Base-by-base conservation (phyloP, 208 protist genomes). In the Acanthamoeba divionensis region DNA sequence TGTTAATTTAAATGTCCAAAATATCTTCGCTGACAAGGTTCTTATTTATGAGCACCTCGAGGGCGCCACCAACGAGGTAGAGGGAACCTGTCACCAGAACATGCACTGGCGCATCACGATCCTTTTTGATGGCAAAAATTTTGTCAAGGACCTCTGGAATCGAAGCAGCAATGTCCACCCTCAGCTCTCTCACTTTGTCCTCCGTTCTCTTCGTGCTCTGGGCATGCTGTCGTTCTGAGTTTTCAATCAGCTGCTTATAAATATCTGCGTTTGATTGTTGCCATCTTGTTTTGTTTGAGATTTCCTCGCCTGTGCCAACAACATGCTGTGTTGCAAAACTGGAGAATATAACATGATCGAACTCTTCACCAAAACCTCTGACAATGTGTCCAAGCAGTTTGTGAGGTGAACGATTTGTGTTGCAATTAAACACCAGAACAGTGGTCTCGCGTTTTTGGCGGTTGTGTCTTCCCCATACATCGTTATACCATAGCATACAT, bases 1-100 rank as follows among this genome's bases (percentile, higher is more conserved):
- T 29, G 26, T 6, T 21, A 12, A 6, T 69, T 71, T 54, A 88
- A 4, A 88, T 41, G 24, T 88, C 33, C 9, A 88, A 33, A 12
- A 41, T 48, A 38, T 55, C 45, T 13, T 26, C 33, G n/a, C 38
- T 24, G 57, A 88, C 36, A 5, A 24, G 21, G 9, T 36, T 18
- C 13, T 44, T 33, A 2, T 26, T 1, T 15, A 88, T 15, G 13
- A 88, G 60, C 31, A 88, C 80, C 33, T 88, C 57, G 24, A 88
- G 80, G 24, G 55, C 52, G 31, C 57, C 80, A 41, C 80, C 80
- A 24, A 88, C 80, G 6, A 88, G 60, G 24, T 88, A 71, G n/a
- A 88, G 57, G 10, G 80, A 88, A 12, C 80, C 80, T 13, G 80
- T 88, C 31, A 88, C n/a, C 36, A 88, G 33, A 41, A 88, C 80